phyloP scores from a whole-genome alignment of 768 basidiomycete species.

The Melanogaster broomeanus region DNA sequence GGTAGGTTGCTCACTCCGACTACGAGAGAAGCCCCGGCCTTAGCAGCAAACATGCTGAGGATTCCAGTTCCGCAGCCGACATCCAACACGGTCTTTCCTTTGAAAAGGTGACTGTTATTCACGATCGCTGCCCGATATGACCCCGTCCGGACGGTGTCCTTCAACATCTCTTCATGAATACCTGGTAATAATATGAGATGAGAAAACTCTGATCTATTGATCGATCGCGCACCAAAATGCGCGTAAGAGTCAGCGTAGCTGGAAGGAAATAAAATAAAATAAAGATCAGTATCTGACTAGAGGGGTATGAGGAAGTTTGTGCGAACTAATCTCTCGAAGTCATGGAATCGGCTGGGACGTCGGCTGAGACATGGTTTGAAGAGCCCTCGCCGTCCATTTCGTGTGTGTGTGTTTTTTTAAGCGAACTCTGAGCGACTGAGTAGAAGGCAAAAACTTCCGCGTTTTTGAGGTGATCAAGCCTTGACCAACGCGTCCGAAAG shows the following conservation, averaged over 20 bases:
- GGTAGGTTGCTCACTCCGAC: constrained; percentile 68
- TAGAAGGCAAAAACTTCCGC: background rate
- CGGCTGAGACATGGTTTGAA: constrained; percentile 14
- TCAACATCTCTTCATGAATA: constrained; percentile 99
- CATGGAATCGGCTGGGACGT: constrained; percentile 49
- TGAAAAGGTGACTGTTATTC: constrained; percentile 94
- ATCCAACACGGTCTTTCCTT: constrained; percentile 95
- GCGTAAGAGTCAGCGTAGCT: constrained; percentile 97
- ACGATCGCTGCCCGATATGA: constrained; percentile 95
- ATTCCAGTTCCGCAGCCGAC: constrained; percentile 99
- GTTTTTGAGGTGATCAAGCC: background rate
- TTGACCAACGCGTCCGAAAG: constrained; percentile 5
- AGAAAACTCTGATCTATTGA: background rate
- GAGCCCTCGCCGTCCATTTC: constrained; percentile 33
- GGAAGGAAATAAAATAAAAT: constrained; percentile 36
- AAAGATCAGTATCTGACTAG: constrained; percentile 38
- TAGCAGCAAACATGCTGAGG: constrained; percentile 96
- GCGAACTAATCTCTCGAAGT: constrained; percentile 89
- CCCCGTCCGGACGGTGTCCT: constrained; percentile 92
- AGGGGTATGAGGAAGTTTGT: constrained; percentile 28
- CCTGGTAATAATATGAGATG: constrained; percentile 46
- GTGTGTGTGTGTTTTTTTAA: constrained; percentile 2
- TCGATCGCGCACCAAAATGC: constrained; percentile 71
- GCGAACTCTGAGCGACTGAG: background rate
- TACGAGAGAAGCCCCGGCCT: constrained; percentile 91